phyloP scores from a whole-genome alignment of 129 eudicot species.

The Ambrosia artemisiifolia region DNA sequence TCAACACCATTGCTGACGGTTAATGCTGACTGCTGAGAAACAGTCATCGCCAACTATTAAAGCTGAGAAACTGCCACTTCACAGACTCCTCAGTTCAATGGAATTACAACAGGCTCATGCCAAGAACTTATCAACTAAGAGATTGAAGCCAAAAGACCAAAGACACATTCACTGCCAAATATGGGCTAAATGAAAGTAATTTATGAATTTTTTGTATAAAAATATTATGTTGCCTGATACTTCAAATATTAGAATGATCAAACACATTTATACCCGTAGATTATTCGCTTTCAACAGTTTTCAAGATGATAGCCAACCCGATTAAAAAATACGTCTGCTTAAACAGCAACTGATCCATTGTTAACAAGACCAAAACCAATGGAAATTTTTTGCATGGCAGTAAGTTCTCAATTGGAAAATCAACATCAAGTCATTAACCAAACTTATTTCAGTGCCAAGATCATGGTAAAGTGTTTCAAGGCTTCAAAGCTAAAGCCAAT shows the following conservation, averaged over 20 bases:
- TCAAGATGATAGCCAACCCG: conserved; percentile 9
- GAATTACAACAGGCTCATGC: no score
- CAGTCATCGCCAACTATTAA: no score
- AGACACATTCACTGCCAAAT: no score
- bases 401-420: conserved; percentile 17
- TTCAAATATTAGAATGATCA: background rate
- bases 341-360: conserved; percentile 22
- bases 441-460: conserved; percentile 37
- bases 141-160: no score
- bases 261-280: background rate
- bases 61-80: no score
- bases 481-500: conserved; percentile 71
- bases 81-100: no score
- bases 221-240: background rate
- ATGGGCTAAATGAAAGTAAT: no score
- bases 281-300: background rate
- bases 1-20: no score
- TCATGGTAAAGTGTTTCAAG: conserved; percentile 34
- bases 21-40: no score
- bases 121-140: no score
- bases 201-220: background rate
- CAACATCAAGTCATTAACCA: conserved; percentile 16
- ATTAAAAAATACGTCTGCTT: conserved; percentile 24
- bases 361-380: conserved; percentile 28
- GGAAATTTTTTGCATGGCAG: conserved; percentile 15